Base-by-base conservation (phyloP, 2,329 filamentous ascomycete species). In the Sphaerulina vaccinii region DNA sequence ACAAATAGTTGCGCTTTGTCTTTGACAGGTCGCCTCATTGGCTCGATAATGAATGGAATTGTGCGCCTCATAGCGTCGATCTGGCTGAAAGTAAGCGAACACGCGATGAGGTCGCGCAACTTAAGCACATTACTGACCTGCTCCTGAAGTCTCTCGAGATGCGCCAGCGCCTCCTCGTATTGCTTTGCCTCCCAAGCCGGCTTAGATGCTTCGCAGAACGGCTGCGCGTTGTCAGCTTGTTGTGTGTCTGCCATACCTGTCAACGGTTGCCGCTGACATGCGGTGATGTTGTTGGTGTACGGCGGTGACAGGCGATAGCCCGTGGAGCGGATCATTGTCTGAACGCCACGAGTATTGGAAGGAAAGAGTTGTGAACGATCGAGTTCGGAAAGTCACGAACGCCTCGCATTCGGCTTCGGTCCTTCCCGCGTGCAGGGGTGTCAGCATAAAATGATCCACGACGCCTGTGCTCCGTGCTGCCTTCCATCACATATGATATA, bases 91-190 rank as follows among this genome's bases (percentile, higher is more conserved):
- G 56, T 39, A 27, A 51, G 36, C 27, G 38, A 29, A 40, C 33
- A 4, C 5, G 8, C 9, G 5, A 8, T 22, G 37, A 10, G 4
- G 9, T 5, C n/a, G 11, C 21, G 27, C n/a, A 16, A 8, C 9
- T 27, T 29, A 15, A 32, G 9, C 13, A 15, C 33, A 19, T 7
- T 21, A 41, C 53, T 19, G 55, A 74, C 75, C 63, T 75, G 70
- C 36, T 69, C 64, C 56, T 75, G 71, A 3, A 78, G 65, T 35
- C 65, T 61, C 57, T 75, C 72, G 16, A 78, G 65, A 39, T 72
- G 69, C 27, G 71, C 71, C 35, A 78, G 71, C 2, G 73, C 73
- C 51, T 67, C 65, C 59, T 66, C 68, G 55, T 60, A 62, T 41
- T 63, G 51, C 33, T 50, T 49, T 4, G 54, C 49, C 29, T 59